Base-by-base conservation (phyloP, 345 rosid genomes). In the Salix dunnii region DNA sequence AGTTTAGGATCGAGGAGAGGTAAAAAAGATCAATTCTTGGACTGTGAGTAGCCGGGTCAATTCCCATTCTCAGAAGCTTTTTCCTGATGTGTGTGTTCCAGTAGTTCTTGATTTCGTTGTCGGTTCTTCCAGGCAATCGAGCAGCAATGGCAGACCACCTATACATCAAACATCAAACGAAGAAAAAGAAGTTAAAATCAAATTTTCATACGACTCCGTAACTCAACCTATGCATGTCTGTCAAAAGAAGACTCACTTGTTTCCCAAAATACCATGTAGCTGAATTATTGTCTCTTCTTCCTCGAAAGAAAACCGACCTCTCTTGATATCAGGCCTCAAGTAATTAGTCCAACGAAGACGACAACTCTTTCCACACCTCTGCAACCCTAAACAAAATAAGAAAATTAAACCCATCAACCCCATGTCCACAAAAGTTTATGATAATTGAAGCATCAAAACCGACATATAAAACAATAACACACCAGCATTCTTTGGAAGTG, bases 341-440 rank as follows among this genome's bases (percentile, higher is more conserved):
- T 80, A 80, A 23, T 80, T 80, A 16, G 83, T 76, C 83, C 83
- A 80, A 62, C 83, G 83, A 58, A 80, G 79, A 72, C 83, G 83
- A 30, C 83, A 80, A 9, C 83, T 80, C 63, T 80, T 80, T 72
- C 83, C 83, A 72, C 83, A 80, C 48, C 83, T 80, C 48, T 72
- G 77, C 42, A 80, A 46, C 40, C 80, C 83, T 80, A 16, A 10
- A 33, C 35, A 30, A 11, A 8, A 25, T 2, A 16, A 11, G 20
- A 33, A 67, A n/a, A 40, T 12, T 2, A 40, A 25, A 42, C 20
- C 20, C 67, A 46, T n/a, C 18, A 30, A 31, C 30, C 13, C 12
- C 18, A 43, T 11, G 14, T 20, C 10, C 3, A 21, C 17, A n/a
- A 21, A 75, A 68, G 3, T 14, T 9, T 13, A 25, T 8, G 23